phyloP scores from a whole-genome alignment of 2,329 filamentous ascomycete genomes.

The Trichoderma atroviride region DNA sequence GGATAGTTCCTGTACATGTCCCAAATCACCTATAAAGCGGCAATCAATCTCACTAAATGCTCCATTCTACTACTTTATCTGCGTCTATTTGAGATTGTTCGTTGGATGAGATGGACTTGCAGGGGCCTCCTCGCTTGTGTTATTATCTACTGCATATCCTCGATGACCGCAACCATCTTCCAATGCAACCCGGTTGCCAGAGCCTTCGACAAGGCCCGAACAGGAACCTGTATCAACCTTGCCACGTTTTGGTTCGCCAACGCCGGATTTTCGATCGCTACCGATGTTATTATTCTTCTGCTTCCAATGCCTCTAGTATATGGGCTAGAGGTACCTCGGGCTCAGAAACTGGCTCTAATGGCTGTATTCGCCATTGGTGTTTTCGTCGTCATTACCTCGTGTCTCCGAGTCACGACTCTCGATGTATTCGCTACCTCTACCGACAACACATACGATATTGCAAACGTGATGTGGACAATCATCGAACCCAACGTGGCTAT shows the following conservation, averaged over 20 bases:
- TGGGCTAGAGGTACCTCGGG: not conserved
- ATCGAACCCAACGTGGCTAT: not conserved
- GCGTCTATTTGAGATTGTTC: not conserved
- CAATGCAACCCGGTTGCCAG: not conserved
- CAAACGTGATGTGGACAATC: conserved; percentile 2
- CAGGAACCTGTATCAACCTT: not conserved
- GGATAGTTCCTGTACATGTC: conserved; percentile 7
- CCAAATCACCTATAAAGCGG: conserved; percentile 6
- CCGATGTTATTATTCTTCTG: conserved; percentile 2
- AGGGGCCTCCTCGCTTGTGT: not conserved
- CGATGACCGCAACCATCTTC: conserved; percentile 1
- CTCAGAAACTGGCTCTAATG: not conserved
- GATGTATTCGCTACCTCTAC: conserved; percentile 1
- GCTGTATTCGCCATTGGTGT: conserved; percentile 9
- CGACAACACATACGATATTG: conserved; percentile 9
- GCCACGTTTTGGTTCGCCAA: conserved; percentile 13
- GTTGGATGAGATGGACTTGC: conserved; percentile 12
- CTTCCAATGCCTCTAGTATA: conserved; percentile 13
- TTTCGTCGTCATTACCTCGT: not conserved
- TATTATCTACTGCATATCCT: not conserved
- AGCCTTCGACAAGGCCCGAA: not conserved
- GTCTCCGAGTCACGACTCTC: conserved; percentile 1
- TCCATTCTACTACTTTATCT: conserved; percentile 3
- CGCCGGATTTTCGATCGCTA: conserved; percentile 1
- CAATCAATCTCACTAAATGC: conserved; percentile 7